A percentile compares a stretch with the other conserved stretches of the same genome.
Conservation (phyloP, 225 moss, liverwort and hornwort genomes). For the Ulota crispa region DNA sequence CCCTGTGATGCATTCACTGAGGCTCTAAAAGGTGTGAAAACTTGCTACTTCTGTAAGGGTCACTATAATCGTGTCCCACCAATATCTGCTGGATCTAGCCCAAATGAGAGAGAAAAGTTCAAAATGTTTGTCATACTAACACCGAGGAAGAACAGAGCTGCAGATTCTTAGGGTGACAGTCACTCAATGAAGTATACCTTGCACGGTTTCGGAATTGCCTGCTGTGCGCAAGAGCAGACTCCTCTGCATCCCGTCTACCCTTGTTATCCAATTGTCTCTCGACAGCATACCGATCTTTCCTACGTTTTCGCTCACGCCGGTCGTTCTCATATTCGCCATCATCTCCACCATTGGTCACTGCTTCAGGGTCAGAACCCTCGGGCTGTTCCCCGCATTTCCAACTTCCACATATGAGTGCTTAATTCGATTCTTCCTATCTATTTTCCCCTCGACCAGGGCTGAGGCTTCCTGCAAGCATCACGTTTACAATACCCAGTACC, state of each 20-base stretch:
- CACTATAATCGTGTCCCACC: neutral
- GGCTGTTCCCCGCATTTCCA: conserved; percentile 99
- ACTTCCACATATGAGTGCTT: conserved; percentile 99
- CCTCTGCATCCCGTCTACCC: conserved; percentile 56
- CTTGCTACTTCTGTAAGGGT: neutral
- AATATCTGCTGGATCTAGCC: neutral
- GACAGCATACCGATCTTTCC: conserved; percentile 77
- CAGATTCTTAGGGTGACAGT: neutral
- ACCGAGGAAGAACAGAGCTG: neutral
- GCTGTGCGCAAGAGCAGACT: conserved; percentile 34
- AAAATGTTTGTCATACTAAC: neutral
- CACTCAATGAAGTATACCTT: conserved; percentile 52
- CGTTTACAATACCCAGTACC: conserved; percentile 58
- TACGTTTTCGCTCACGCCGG: conserved; percentile 76
- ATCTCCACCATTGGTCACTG: conserved; percentile 76
- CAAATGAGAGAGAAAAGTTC: neutral
- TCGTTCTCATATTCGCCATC: conserved; percentile 74
- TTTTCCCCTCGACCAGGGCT: conserved; percentile 63
- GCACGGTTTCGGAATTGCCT: conserved; percentile 60
- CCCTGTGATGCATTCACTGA: neutral
- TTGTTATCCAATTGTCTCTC: conserved; percentile 67
- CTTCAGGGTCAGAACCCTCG: conserved; percentile 99
- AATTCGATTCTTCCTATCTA: conserved; percentile 64
- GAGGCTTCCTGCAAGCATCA: conserved; percentile 80
- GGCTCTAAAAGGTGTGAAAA: neutral